Conservation (phyloP, 2,329 filamentous ascomycete genomes). For the Lasiodiplodia gonubiensis region DNA sequence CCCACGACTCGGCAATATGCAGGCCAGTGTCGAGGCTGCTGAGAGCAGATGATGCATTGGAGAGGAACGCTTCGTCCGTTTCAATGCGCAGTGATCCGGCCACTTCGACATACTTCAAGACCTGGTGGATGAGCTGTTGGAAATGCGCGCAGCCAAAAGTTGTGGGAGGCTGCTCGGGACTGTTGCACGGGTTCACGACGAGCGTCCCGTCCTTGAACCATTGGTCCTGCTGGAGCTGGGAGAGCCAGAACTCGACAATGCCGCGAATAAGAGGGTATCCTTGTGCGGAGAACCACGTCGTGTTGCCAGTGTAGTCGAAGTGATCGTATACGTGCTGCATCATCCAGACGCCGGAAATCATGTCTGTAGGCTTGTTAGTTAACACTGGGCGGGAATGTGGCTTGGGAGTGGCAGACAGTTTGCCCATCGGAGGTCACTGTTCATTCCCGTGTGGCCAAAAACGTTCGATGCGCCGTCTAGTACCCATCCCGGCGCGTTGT, state of each 20-base stretch:
- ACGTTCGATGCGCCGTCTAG: slow-evolving; percentile 65
- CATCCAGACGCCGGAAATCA: slow-evolving; percentile 62
- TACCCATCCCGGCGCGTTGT: slow-evolving; percentile 62
- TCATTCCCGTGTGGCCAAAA: slow-evolving; percentile 62
- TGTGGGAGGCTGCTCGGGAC: slow-evolving; percentile 59
- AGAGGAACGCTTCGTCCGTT: slow-evolving; percentile 42
- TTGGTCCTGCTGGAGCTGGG: slow-evolving; percentile 57
- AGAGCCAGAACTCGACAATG: slow-evolving; percentile 62
- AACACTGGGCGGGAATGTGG: neutral
- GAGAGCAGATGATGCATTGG: slow-evolving; percentile 50
- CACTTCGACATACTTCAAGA: slow-evolving; percentile 42
- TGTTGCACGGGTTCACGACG: slow-evolving; percentile 64
- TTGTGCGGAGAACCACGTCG: slow-evolving; percentile 50
- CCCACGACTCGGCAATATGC: slow-evolving; percentile 50
- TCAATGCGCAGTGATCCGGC: slow-evolving; percentile 34
- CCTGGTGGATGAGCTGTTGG: slow-evolving; percentile 57
- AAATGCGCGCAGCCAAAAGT: slow-evolving; percentile 62
- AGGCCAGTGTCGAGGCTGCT: slow-evolving; percentile 58
- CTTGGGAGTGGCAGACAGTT: slow-evolving; percentile 33
- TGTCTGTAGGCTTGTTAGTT: slow-evolving; percentile 42
- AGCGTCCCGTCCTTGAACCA: slow-evolving; percentile 59
- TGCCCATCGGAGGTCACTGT: slow-evolving; percentile 52
- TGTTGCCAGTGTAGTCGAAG: slow-evolving; percentile 60
- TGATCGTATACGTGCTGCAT: slow-evolving; percentile 65
- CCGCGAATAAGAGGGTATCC: slow-evolving; percentile 49